phyloP scores from a whole-genome alignment of 257 asterid species.

The Nicotiana benthamiana region DNA sequence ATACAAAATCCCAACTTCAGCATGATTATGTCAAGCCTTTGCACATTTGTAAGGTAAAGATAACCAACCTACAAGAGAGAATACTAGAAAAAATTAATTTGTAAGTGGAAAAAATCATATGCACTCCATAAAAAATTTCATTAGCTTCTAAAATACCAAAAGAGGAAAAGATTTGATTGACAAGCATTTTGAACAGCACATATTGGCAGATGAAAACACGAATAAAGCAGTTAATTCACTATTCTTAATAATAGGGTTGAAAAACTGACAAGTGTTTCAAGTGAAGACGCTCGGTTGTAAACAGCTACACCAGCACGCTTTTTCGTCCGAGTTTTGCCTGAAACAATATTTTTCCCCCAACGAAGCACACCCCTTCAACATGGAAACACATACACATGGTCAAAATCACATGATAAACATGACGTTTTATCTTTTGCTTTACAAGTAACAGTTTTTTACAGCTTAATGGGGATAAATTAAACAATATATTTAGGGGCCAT shows the following conservation, averaged over 20 bases:
- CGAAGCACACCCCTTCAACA: conserved; percentile 78
- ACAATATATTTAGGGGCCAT: not conserved
- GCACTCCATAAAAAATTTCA: not conserved
- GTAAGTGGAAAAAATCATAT: not conserved
- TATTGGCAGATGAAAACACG: not conserved
- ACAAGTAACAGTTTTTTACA: not conserved
- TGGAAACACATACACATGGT: not conserved
- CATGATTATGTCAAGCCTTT: conserved; percentile 77
- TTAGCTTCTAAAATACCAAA: not conserved
- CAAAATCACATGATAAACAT: not conserved
- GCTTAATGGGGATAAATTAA: not conserved
- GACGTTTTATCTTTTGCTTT: not conserved
- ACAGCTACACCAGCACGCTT: conserved; percentile 96
- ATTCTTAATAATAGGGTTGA: conserved; percentile 2
- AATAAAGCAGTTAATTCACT: not conserved
- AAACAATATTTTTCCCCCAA: conserved; percentile 87
- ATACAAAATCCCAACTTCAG: conserved; percentile 65
- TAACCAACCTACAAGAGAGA: conserved; percentile 61
- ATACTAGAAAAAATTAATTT: not conserved
- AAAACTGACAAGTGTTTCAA: conserved; percentile 80
- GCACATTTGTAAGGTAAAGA: conserved; percentile 71
- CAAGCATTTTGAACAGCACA: not conserved
- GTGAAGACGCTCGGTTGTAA: conserved; percentile 90
- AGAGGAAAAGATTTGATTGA: not conserved
- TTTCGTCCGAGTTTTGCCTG: conserved; percentile 79